phyloP scores from a whole-genome alignment of 2,329 filamentous ascomycete species.

The Metarhizium sp. region DNA sequence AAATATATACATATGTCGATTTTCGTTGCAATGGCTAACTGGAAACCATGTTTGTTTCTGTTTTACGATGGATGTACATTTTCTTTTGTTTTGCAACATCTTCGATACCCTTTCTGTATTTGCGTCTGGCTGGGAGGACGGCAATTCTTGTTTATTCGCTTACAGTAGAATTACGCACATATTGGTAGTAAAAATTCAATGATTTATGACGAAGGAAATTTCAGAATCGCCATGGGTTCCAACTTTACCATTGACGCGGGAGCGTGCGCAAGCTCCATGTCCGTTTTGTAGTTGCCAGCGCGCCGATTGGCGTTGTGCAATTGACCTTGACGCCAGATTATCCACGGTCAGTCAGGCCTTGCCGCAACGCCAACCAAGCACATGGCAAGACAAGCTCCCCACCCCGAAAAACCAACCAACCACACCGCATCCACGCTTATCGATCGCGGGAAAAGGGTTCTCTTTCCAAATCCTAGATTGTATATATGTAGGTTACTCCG shows the following conservation, averaged over 20 bases:
- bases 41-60: not conserved
- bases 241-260: too few species aligned
- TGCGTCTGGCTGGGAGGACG: not conserved
- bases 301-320: too few species aligned
- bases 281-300: too few species aligned
- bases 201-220: too few species aligned
- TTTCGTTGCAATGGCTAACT: not conserved
- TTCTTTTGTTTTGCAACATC: not conserved
- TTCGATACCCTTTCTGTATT: constrained; percentile 18
- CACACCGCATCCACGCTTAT: not conserved
- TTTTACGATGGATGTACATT: not conserved
- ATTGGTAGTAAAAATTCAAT: not conserved
- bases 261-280: too few species aligned
- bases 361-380: too few species aligned
- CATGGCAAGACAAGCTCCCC: too few species aligned
- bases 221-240: too few species aligned
- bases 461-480: too few species aligned
- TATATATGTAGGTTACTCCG: too few species aligned
- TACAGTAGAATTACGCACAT: not conserved
- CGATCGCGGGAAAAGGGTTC: not conserved
- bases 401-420: not conserved
- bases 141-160: not conserved
- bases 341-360: too few species aligned
- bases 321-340: too few species aligned
- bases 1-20: not conserved